Evolutionary conservation across 306 rosid genomes (phyloP).

Genomic region (Begonia masoniana): DNA sequence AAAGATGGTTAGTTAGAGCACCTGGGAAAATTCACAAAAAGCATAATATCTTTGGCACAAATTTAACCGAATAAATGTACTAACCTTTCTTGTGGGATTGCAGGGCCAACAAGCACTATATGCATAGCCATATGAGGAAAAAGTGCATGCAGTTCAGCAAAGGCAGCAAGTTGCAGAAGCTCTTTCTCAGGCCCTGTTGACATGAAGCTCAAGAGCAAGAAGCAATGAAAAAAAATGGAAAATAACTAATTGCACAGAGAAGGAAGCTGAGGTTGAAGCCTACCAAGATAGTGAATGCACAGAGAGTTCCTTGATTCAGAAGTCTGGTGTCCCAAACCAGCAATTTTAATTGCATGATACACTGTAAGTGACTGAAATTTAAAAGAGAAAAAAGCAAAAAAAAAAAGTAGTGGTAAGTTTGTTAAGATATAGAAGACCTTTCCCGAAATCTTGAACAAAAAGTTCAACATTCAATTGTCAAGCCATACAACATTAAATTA

Average conservation of each 20-base stretch:
- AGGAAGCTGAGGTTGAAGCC: constrained; percentile 13
- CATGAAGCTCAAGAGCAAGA: neutral
- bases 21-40: too few relatives aligned
- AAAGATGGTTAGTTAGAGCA: neutral
- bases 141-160: constrained; percentile 66
- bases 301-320: constrained; percentile 32
- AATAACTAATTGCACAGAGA: constrained; percentile 2
- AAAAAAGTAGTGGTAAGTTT: neutral
- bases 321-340: constrained; percentile 33
- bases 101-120: constrained; percentile 76
- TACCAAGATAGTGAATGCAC: constrained; percentile 84
- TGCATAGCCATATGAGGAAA: constrained; percentile 52
- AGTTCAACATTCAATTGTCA: too few relatives aligned
- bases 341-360: constrained; percentile 47
- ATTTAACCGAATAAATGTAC: constrained; percentile 9
- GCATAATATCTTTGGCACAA: too few relatives aligned
- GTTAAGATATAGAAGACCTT: too few relatives aligned
- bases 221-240: neutral
- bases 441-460: too few relatives aligned
- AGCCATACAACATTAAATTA: too few relatives aligned
- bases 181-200: constrained; percentile 81
- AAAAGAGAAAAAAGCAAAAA: neutral
- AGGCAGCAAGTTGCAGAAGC: constrained; percentile 64
- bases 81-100: constrained; percentile 60
- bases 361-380: constrained; percentile 68